Conservation (phyloP, 2,329 filamentous ascomycete species). For the Biscogniauxia marginata region DNA sequence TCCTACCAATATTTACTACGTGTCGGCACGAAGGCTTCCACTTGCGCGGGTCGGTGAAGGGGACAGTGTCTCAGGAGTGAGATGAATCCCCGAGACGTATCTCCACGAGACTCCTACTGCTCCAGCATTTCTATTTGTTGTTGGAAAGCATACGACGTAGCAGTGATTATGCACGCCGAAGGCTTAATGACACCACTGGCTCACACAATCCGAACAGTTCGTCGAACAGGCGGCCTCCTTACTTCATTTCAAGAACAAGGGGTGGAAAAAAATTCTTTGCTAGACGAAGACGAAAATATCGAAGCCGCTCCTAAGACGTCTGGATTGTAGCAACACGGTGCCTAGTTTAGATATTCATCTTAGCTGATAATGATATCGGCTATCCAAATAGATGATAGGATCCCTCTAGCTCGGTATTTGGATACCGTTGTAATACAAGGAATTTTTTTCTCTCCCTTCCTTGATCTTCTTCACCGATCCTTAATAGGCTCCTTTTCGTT, state of each 20-base stretch:
- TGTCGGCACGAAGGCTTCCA: not conserved
- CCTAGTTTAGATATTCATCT: not conserved
- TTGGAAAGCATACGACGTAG: not conserved
- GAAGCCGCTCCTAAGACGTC: not conserved
- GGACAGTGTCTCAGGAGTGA: not conserved
- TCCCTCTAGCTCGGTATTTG: not conserved
- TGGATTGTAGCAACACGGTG: not conserved
- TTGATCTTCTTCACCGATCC: not conserved
- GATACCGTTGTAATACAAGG: not conserved
- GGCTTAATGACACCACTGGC: not conserved
- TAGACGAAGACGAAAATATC: not conserved
- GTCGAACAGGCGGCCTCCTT: not conserved
- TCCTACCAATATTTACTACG: not conserved
- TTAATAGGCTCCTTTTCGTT: conserved; percentile 21
- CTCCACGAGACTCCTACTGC: not conserved
- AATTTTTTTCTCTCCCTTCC: not conserved
- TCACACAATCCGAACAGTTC: not conserved
- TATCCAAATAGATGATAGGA: not conserved
- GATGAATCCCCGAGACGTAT: not conserved
- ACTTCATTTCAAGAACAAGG: not conserved
- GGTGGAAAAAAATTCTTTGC: too few relatives aligned
- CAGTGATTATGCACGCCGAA: not conserved
- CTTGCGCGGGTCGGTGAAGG: not conserved
- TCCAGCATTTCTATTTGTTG: not conserved
- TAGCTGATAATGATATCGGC: not conserved